A percentile compares a stretch with the other conserved stretches of the same genome.
Evolutionary conservation across 1,284 basidiomycete genomes (phyloP).

Genomic region (Austropuccinia psidii): DNA sequence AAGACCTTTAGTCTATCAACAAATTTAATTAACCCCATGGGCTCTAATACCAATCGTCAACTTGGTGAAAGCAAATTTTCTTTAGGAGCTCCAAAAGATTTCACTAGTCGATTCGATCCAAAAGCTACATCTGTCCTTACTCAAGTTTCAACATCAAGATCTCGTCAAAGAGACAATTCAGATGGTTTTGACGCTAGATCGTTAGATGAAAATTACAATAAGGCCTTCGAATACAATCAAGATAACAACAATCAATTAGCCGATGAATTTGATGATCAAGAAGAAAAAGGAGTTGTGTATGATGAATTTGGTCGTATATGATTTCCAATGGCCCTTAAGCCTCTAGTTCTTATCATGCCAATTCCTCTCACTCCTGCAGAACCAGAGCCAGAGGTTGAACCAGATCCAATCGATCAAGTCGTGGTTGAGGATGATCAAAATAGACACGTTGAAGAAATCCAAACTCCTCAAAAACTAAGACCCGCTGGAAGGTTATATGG

Average conservation of each 20-base stretch:
- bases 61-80: constrained; percentile 4
- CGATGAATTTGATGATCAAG: not conserved
- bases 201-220: too few relatives aligned
- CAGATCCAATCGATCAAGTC: not conserved
- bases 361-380: constrained; percentile 28
- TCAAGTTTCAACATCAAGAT: not conserved
- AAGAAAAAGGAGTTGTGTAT: too few relatives aligned
- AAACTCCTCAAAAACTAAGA: not conserved
- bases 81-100: constrained; percentile 8
- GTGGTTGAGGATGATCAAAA: too few relatives aligned
- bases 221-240: not conserved
- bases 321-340: constrained; percentile 28
- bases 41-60: not conserved
- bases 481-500: constrained; percentile 32
- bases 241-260: not conserved
- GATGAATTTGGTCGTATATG: constrained; percentile 33
- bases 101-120: constrained; percentile 34
- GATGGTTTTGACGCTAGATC: not conserved
- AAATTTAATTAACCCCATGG: not conserved
- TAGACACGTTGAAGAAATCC: constrained; percentile 11
- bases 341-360: constrained; percentile 29
- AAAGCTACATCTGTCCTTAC: constrained; percentile 23
- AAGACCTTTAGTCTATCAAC: not conserved
- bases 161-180: not conserved
- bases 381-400: constrained; percentile 2